Base-by-base conservation (phyloP, 2,329 filamentous ascomycete species). In the Colletotrichum cuscutae region DNA sequence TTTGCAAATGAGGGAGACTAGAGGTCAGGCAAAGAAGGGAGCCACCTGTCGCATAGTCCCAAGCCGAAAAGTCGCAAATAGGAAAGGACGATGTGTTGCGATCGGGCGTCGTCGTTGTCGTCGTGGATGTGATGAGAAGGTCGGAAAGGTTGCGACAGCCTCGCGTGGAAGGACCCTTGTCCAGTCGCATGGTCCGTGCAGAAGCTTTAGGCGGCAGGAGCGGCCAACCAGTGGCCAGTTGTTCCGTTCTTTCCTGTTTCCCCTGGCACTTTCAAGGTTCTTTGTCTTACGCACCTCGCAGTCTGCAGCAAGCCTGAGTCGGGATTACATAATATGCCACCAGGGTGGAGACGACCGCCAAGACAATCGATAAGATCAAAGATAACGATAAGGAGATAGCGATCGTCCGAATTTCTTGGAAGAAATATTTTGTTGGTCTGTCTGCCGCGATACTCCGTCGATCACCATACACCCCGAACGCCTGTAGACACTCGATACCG, bases 141-240 rank as follows among this genome's bases (percentile, higher is more conserved):
- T 63, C 52, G 66, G 54, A 71, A 71, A 74, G 66, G 72, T 75
- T 75, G 74, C 74, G 74, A 75, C 72, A 75, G 74, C 74, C 74
- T 75, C 63, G 74, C 46, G 61, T 52, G 37, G 69, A 65, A 62
- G 22, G 69, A 75, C 70, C 74, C 74, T 72, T 69, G 74, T 72
- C 49, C 13, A 49, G 35, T 56, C n/a, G 35, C 13, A 1, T 69
- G 61, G 74, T 54, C 68, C 65, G 74, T 75, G 72, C 72, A 54
- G 35, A 65, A 72, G 65, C 65, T 73, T 57, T 65, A 56, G 71
- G 61, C 68, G 49, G 22, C 28, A 53, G n/a, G 46, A 63, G 46
- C 54, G 46, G 42, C 72, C 59, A 66, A 54, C 68, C 68, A 68
- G 68, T 73, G 42, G 59, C 59, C 68, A 72, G 68, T 73, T 73